Base-by-base conservation (phyloP, 768 basidiomycete genomes). In the Hericium erinaceus region DNA sequence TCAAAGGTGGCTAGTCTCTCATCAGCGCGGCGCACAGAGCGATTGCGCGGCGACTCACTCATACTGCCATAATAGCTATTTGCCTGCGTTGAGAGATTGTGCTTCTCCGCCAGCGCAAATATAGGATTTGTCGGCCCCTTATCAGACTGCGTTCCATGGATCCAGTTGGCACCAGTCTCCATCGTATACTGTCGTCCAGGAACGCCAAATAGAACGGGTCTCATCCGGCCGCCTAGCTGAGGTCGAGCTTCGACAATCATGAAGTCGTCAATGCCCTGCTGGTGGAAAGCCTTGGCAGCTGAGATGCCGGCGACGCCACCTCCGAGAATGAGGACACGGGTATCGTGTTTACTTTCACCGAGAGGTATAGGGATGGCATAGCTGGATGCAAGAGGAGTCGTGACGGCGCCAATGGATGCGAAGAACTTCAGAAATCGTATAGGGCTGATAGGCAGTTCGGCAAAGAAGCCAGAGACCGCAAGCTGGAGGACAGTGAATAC, bases 291-390 rank as follows among this genome's bases (percentile, higher is more conserved):
- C 13, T 81, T 77, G 4, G 85, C 84, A 5, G 83, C 82, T 37
- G 81, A 80, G 28, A 85, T 69, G 4, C 85, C 84, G 0, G 85
- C 67, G 39, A 85, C 77, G 5, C 84, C 84, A 33, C 81, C 83
- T 4, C 84, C 84, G n/a, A 85, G 73, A 58, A 85, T 80, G 18
- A 84, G 73, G 3, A 83, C 77, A 2, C 64, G 73, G 2, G 64
- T 62, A 39, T 64, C 56, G 28, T 51, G 18, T n/a, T 51, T 49
- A 46, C 39, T 12, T 40, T 37, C 16, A 41, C 16, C 18, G 57
- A 51, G 39, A 54, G n/a, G 48, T 55, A 38, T 54, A 18, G 22
- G 33, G 54, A 56, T 52, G 15, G 15, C 16, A n/a, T 46, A 46
- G 11, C 15, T 46, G 16, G 44, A 46, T 18, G 13, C 44, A n/a